Evolutionary conservation across 352 stramenopile species (phyloP).

Genomic region (Phytophthora meadii): DNA sequence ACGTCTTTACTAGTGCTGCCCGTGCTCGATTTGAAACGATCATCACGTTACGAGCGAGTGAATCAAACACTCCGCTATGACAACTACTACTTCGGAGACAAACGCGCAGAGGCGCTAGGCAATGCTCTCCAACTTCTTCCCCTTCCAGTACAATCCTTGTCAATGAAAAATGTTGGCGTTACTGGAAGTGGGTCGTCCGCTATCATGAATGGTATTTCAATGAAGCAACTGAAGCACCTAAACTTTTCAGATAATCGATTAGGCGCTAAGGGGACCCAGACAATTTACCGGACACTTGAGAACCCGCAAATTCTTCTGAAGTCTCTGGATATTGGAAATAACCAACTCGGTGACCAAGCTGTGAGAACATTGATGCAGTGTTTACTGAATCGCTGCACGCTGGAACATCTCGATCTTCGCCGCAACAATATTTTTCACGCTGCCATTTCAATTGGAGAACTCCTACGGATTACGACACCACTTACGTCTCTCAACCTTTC

Average conservation of each 20-base stretch:
- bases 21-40: conserved; percentile 62
- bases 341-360: conserved; percentile 71
- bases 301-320: conserved; percentile 66
- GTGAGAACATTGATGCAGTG: conserved; percentile 66
- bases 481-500: conserved; percentile 68
- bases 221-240: conserved; percentile 65
- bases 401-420: conserved; percentile 66
- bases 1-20: conserved; percentile 70
- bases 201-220: conserved; percentile 61
- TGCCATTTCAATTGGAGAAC: conserved; percentile 59
- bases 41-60: conserved; percentile 49
- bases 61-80: conserved; percentile 59
- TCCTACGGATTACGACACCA: conserved; percentile 68
- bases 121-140: conserved; percentile 64
- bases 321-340: conserved; percentile 75
- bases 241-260: conserved; percentile 75
- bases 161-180: conserved; percentile 79
- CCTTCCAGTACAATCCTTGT: conserved; percentile 61
- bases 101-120: conserved; percentile 67
- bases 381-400: conserved; percentile 71
- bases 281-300: conserved; percentile 63
- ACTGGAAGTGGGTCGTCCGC: conserved; percentile 59
- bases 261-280: conserved; percentile 54
- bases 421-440: conserved; percentile 76
- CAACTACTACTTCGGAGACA: conserved; percentile 83